Conservation (phyloP, 148 eudicot genomes). For the Chenopodium formosanum region DNA sequence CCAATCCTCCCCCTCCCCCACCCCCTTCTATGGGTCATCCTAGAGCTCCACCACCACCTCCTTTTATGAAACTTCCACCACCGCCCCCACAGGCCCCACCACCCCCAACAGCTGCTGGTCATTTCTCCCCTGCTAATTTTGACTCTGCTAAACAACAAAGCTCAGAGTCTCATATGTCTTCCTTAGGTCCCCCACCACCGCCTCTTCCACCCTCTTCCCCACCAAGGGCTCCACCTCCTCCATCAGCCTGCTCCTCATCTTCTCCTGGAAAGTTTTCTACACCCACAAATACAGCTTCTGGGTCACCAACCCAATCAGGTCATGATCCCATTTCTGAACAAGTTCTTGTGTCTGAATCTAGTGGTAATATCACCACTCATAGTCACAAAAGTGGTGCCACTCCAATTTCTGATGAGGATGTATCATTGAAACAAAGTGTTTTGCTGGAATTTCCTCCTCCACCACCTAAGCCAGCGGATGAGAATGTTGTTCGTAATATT, state of each 20-base stretch:
- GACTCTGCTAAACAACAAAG: slow-evolving; percentile 30
- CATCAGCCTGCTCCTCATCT: slow-evolving; percentile 32
- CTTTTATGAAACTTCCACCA: slow-evolving; percentile 33
- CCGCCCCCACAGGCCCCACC: slow-evolving; percentile 30
- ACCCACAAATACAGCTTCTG: slow-evolving; percentile 21
- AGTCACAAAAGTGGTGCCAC: slow-evolving; percentile 22
- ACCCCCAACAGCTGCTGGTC: slow-evolving; percentile 38
- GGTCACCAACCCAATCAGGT: slow-evolving; percentile 22
- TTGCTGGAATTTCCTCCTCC: slow-evolving; percentile 43
- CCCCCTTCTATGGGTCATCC: slow-evolving; percentile 27
- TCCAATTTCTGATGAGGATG: slow-evolving; percentile 18
- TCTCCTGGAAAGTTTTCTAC: slow-evolving; percentile 22
- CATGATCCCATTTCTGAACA: slow-evolving; percentile 25
- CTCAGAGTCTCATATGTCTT: slow-evolving; percentile 22
- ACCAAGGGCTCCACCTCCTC: slow-evolving; percentile 43
- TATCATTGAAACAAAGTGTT: slow-evolving; percentile 15
- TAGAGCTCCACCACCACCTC: slow-evolving; percentile 23
- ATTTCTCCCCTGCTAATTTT: slow-evolving; percentile 29
- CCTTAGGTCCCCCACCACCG: slow-evolving; percentile 32
- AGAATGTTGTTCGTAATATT: slow-evolving; percentile 44
- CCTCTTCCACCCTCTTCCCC: slow-evolving; percentile 54
- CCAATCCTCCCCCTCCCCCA: slow-evolving; percentile 33
- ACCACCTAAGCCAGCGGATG: slow-evolving; percentile 52
- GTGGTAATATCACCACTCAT: slow-evolving; percentile 19
- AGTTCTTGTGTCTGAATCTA: slow-evolving; percentile 25